Evolutionary conservation across 2,329 filamentous ascomycete genomes (phyloP).

Genomic region (Drechslera avenae): DNA sequence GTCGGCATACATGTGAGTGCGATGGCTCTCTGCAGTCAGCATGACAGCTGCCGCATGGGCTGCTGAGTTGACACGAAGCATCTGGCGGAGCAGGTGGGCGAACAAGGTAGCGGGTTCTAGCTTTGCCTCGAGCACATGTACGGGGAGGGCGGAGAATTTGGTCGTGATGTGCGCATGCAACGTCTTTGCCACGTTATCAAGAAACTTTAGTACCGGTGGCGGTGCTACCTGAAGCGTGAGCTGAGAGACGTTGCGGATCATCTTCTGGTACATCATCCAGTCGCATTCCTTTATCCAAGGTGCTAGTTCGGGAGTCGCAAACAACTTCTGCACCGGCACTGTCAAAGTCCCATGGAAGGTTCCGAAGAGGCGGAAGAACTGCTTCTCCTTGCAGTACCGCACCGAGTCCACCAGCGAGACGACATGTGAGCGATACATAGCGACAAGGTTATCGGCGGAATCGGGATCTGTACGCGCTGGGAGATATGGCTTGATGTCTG

Average conservation of each 20-base stretch:
- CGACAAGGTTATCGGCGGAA: conserved; percentile 81
- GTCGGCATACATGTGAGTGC: conserved; percentile 94
- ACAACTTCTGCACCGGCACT: conserved; percentile 92
- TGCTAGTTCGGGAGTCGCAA: conserved; percentile 79
- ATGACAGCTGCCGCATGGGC: conserved; percentile 94
- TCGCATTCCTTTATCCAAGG: conserved; percentile 96
- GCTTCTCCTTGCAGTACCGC: conserved; percentile 94
- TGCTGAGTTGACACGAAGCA: conserved; percentile 88
- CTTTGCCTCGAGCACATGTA: conserved; percentile 85
- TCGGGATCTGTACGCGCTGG: conserved; percentile 83
- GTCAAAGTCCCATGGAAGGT: conserved; percentile 96
- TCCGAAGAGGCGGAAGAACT: conserved; percentile 91
- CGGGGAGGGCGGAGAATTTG: conserved; percentile 82
- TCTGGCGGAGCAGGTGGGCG: conserved; percentile 80
- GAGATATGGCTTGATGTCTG: conserved; percentile 81
- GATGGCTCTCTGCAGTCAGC: conserved; percentile 84
- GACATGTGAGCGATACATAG: conserved; percentile 91
- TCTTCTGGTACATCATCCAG: conserved; percentile 93
- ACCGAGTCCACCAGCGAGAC: conserved; percentile 95
- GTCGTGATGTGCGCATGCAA: conserved; percentile 81
- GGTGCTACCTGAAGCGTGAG: conserved; percentile 91
- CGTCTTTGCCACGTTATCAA: conserved; percentile 82
- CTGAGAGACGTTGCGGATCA: conserved; percentile 90
- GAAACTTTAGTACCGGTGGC: conserved; percentile 81
- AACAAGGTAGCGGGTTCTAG: conserved; percentile 88